Conservation (phyloP, 495 filamentous ascomycete genomes). For the Lasiosphaeria miniovina region DNA sequence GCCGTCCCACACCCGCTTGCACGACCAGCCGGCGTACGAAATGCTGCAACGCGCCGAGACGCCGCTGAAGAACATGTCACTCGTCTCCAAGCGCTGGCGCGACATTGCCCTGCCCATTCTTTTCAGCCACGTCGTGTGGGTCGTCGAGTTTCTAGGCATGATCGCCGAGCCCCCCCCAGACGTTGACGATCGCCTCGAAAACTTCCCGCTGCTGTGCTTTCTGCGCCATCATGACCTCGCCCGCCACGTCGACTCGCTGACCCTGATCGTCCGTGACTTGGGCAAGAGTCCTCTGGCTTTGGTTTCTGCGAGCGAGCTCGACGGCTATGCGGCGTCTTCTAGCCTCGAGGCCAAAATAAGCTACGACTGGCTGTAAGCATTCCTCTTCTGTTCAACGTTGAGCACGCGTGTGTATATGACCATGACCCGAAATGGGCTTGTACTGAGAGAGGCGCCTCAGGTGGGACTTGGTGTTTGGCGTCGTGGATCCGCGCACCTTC, state of each 20-base stretch:
- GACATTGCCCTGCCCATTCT: conserved; percentile 34
- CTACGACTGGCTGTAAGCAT: too few relatives aligned
- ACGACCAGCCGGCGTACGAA: conserved; percentile 35
- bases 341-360: too few relatives aligned
- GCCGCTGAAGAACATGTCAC: conserved; percentile 39
- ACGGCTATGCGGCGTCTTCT: too few relatives aligned
- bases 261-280: conserved; percentile 24
- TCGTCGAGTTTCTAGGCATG: conserved; percentile 19
- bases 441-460: conserved; percentile 32
- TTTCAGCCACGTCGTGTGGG: conserved; percentile 42
- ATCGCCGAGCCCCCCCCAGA: neutral
- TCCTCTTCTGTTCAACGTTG: neutral
- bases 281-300: neutral
- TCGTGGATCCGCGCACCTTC: conserved; percentile 40
- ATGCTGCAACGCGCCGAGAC: conserved; percentile 24
- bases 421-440: conserved; percentile 1
- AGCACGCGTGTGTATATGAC: neutral
- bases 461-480: conserved; percentile 42
- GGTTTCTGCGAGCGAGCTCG: too few relatives aligned
- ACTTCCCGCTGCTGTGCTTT: conserved; percentile 32
- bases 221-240: conserved; percentile 29
- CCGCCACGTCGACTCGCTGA: conserved; percentile 32
- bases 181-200: conserved; percentile 13
- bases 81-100: conserved; percentile 43
- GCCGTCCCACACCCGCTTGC: conserved; percentile 34